Evolutionary conservation across 805 yeast species (phyloP).

Genomic region (Groenewaldozyma salmanticensis): DNA sequence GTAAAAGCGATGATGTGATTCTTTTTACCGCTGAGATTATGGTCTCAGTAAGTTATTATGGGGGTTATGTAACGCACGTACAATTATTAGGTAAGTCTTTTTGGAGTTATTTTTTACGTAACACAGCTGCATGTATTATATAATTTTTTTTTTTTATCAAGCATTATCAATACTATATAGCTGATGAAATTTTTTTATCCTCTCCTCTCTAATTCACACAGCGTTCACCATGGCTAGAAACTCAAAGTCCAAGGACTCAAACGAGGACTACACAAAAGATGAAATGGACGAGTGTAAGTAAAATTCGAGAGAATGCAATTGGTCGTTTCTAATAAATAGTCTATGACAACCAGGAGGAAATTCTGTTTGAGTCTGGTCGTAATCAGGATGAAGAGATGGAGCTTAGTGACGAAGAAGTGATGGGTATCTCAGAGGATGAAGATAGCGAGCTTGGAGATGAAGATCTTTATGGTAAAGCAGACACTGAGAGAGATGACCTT

Average conservation of each 20-base stretch:
- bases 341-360: conserved; percentile 25
- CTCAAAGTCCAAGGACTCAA: conserved; percentile 9
- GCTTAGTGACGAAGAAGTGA: conserved; percentile 50
- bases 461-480: conserved; percentile 30
- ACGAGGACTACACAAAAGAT: conserved; percentile 21
- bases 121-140: too few species aligned
- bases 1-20: too few species aligned
- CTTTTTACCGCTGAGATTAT: too few species aligned
- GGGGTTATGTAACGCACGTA: too few species aligned
- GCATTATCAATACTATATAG: too few species aligned
- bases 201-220: too few species aligned
- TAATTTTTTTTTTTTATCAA: too few species aligned
- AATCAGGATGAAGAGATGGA: conserved; percentile 21
- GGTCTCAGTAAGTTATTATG: too few species aligned
- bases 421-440: conserved; percentile 33
- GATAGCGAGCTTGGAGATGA: conserved; percentile 43
- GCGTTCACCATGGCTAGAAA: conserved; percentile 10
- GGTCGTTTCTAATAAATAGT: too few species aligned
- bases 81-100: too few species aligned
- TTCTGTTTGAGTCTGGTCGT: conserved; percentile 17
- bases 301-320: not conserved
- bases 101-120: too few species aligned
- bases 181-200: too few species aligned
- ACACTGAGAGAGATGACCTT: conserved; percentile 25
- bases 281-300: conserved; percentile 26